Evolutionary conservation across 2,329 filamentous ascomycete genomes (phyloP), one percentile per base, ranked within the genome.

Genomic region (Epichloe sibirici): DNA sequence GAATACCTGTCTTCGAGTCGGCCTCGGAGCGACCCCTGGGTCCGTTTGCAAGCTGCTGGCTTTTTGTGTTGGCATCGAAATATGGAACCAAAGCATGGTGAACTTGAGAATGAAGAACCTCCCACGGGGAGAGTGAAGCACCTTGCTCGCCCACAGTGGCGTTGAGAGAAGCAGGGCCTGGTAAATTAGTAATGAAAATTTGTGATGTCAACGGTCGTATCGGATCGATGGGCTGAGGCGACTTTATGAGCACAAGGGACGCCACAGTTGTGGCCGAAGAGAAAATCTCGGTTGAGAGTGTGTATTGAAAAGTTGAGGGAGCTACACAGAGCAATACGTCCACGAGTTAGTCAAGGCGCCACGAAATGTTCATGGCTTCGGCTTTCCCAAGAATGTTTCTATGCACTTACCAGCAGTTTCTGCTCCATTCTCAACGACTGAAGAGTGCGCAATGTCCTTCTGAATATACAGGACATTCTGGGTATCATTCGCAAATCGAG

Each of bases 51-150:
- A 79, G 71, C 64, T 89, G 86, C 62, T 89, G 85, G 57, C 78
- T 86, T 71, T 90, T 91, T 54, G 90, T 94, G 67, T 90, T 94
- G 61, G 90, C 91, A 74, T 99, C 91, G 66, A 98, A 98, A 70
- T 96, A 97, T 40, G 94, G 93, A 62, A 88, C 89, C 65, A 98
- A 75, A 59, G 88, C 90, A 66, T 90, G 85, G 69, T 95, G 90
- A 59, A 99, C 81, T 62, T 95, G 80, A 54, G 91, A 89, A 71
- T 96, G 90, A 56, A 98, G 76, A 61, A 91, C 85, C 70, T 97
- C 91, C 71, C 90, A 96, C 3, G 91, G 90, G 45, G 90, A 94
- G 52, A 85, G 75, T 28, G 83, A 76, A 53, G 83, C 78, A 54
- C 83, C 84, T 66, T 90, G 85, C 60, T 88, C 82, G 59, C 82